Conservation (phyloP, 768 basidiomycete species). For the Kwoniella sp. region DNA sequence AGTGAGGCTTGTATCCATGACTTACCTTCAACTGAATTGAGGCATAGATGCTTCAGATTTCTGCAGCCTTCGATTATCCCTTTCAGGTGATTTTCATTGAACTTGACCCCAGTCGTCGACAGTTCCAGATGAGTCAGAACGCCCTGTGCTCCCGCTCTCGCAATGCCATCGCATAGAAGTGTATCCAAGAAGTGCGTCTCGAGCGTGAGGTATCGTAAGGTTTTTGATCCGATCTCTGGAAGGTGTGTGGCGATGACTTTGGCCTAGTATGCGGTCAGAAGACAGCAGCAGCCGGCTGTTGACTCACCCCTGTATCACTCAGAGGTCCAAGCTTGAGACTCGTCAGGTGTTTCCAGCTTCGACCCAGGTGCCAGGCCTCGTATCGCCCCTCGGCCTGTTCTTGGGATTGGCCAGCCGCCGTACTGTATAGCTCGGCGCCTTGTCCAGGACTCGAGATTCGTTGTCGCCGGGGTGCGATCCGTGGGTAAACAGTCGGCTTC, state of each 20-base stretch:
- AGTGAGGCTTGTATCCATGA: neutral
- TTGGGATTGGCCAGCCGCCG: too few relatives aligned
- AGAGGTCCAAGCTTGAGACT: constrained; percentile 2
- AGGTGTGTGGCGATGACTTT: constrained; percentile 12
- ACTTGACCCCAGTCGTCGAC: constrained; percentile 14
- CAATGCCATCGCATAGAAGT: constrained; percentile 6
- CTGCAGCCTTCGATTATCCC: constrained; percentile 13
- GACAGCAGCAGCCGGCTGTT: neutral
- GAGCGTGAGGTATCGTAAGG: neutral
- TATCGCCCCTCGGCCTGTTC: too few relatives aligned
- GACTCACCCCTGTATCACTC: constrained; percentile 14
- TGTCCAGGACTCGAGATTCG: too few relatives aligned
- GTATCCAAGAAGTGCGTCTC: constrained; percentile 21
- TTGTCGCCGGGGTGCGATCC: neutral
- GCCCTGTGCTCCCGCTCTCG: constrained; percentile 9
- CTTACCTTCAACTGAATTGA: constrained; percentile 21
- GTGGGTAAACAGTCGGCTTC: neutral
- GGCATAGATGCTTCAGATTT: constrained; percentile 1
- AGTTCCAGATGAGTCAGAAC: constrained; percentile 12
- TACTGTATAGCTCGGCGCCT: too few relatives aligned
- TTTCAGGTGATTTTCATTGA: constrained; percentile 15
- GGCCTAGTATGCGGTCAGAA: neutral
- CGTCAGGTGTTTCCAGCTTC: constrained; percentile 14
- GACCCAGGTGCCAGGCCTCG: constrained; percentile 8
- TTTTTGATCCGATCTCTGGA: neutral